phyloP scores from a whole-genome alignment of 352 stramenopile genomes.

The Elongisporangium senticosum region DNA sequence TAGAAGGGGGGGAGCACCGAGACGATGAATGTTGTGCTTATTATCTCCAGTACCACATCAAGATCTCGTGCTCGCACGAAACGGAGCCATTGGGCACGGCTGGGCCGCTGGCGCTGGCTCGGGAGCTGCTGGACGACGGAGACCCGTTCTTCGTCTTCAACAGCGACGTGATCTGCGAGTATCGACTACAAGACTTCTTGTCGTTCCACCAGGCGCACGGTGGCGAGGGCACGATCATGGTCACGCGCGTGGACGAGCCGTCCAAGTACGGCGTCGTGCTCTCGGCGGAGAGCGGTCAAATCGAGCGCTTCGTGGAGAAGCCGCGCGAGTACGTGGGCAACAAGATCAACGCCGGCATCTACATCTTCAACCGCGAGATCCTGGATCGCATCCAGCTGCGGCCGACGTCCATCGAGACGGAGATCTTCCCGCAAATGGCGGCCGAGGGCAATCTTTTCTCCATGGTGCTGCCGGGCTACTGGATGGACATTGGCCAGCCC shows the following conservation, averaged over 20 bases:
- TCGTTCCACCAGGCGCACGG: constrained; percentile 77
- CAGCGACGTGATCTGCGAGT: constrained; percentile 87
- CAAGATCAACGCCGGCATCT: constrained; percentile 89
- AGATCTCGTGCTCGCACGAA: constrained; percentile 88
- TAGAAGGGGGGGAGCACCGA: not conserved
- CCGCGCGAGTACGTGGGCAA: constrained; percentile 86
- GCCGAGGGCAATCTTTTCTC: constrained; percentile 81
- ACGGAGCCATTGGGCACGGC: constrained; percentile 80
- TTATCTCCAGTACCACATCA: constrained; percentile 75
- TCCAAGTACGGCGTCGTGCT: constrained; percentile 89
- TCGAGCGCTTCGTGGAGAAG: constrained; percentile 89
- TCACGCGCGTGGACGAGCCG: constrained; percentile 82
- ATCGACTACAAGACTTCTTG: constrained; percentile 69
- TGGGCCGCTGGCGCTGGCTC: constrained; percentile 72
- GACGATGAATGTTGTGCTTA: constrained; percentile 1
- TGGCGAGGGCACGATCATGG: constrained; percentile 75
- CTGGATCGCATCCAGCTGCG: constrained; percentile 83
- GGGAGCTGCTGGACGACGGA: constrained; percentile 75
- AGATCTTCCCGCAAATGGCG: constrained; percentile 89
- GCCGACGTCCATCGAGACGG: constrained; percentile 89
- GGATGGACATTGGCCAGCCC: constrained; percentile 89
- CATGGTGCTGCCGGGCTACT: constrained; percentile 85
- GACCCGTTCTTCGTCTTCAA: constrained; percentile 91
- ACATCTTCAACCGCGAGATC: constrained; percentile 86
- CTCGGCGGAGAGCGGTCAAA: constrained; percentile 66